A percentile compares a stretch with the other conserved stretches of the same genome.
phyloP scores from a whole-genome alignment of 306 rosid species.

The Hippophae gyantsensis region DNA sequence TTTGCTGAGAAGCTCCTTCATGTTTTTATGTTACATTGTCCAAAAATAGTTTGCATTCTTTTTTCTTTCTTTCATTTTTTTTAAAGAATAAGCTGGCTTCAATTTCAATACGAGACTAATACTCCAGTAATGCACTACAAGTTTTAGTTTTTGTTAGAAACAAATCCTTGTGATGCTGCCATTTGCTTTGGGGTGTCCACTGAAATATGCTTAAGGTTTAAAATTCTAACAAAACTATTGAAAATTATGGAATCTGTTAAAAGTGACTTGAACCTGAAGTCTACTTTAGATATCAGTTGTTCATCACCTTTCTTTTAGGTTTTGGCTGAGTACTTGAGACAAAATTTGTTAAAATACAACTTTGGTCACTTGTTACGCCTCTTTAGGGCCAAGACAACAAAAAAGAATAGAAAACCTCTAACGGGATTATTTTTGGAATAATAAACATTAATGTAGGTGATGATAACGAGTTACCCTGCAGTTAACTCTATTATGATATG shows the following conservation, averaged over 20 bases:
- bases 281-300: too few species aligned
- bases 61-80: background rate
- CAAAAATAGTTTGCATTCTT: background rate
- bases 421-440: too few species aligned
- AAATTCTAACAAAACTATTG: background rate
- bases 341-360: too few species aligned
- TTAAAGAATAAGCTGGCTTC: background rate
- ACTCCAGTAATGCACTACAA: background rate
- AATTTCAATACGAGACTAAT: background rate
- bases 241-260: background rate
- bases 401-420: too few species aligned
- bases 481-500: too few species aligned
- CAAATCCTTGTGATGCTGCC: constrained; percentile 3
- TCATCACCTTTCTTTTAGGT: too few species aligned
- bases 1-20: background rate
- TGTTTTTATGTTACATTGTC: background rate
- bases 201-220: background rate
- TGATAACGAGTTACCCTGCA: too few species aligned
- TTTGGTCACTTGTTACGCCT: too few species aligned
- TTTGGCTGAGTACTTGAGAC: too few species aligned
- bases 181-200: constrained; percentile 5
- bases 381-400: too few species aligned
- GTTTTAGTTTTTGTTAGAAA: background rate
- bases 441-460: too few species aligned
- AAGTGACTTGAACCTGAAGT: background rate